Conservation (phyloP, 306 rosid species). For the Leucaena leucocephala region DNA sequence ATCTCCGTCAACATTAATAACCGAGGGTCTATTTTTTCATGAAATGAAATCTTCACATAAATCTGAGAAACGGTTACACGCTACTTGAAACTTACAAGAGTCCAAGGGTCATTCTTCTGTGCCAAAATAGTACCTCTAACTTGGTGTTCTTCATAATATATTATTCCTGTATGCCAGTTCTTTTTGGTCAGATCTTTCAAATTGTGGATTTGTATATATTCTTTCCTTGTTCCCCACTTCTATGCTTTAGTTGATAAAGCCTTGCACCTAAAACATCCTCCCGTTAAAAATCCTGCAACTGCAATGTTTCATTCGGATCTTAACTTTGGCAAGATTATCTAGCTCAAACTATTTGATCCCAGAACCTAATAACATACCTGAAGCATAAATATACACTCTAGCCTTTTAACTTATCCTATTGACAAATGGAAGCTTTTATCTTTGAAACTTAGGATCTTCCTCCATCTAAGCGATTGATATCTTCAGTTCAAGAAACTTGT, state of each 20-base stretch:
- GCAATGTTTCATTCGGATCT: not conserved
- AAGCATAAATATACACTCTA: conserved; percentile 5
- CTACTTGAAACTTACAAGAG: not conserved
- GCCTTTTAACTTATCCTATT: not conserved
- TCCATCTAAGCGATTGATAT: not conserved
- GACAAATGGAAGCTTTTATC: not conserved
- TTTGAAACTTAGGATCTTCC: not conserved
- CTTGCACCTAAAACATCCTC: not conserved
- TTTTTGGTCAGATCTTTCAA: not conserved
- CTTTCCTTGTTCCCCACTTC: not conserved
- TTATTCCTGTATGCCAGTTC: not conserved
- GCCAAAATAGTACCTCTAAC: conserved; percentile 2
- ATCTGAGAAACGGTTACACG: not conserved
- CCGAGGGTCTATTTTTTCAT: not conserved
- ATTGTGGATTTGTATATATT: conserved; percentile 8
- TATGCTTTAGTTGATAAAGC: conserved; percentile 3
- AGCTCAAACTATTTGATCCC: conserved; percentile 13
- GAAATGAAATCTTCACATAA: not conserved
- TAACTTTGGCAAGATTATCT: not conserved
- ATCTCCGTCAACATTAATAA: not conserved
- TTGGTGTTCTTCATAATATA: not conserved
- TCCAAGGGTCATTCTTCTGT: not conserved
- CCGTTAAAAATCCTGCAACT: not conserved
- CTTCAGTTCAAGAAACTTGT: not conserved
- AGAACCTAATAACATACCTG: not conserved